phyloP scores from a whole-genome alignment of 2,329 filamentous ascomycete species.

The Apiospora hydei region DNA sequence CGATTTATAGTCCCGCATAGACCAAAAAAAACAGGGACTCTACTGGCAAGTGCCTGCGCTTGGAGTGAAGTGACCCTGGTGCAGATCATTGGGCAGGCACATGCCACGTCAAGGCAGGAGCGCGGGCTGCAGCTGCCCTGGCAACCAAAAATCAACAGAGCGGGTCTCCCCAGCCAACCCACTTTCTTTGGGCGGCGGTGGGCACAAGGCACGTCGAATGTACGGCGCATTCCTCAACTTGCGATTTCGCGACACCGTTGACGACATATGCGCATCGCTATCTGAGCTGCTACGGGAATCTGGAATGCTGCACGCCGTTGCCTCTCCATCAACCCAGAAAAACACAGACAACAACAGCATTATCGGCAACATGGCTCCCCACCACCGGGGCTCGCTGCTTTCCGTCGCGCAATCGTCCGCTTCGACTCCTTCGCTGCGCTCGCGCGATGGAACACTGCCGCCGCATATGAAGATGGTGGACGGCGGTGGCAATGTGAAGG shows the following conservation, averaged over 20 bases:
- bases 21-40: neutral
- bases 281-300: slow-evolving; percentile 1
- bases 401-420: slow-evolving; percentile 62
- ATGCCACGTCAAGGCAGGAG: slow-evolving; percentile 14
- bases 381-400: slow-evolving; percentile 16
- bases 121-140: slow-evolving; percentile 10
- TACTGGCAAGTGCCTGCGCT: neutral
- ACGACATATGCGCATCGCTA: slow-evolving; percentile 29
- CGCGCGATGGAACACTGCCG: slow-evolving; percentile 71
- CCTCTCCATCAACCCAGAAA: neutral
- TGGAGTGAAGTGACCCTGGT: neutral
- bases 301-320: slow-evolving; percentile 22
- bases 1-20: neutral
- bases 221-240: slow-evolving; percentile 36
- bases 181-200: slow-evolving; percentile 18
- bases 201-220: neutral
- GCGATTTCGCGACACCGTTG: slow-evolving; percentile 36
- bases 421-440: slow-evolving; percentile 80
- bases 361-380: neutral
- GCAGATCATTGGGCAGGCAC: slow-evolving; percentile 13
- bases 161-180: slow-evolving; percentile 12
- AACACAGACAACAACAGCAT: slow-evolving; percentile 4
- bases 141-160: slow-evolving; percentile 17
- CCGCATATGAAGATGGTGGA: slow-evolving; percentile 64
- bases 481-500: slow-evolving; percentile 78